Percentiles rank a stretch among this genome's conserved stretches.
These are phyloP conservation scores for Tolypocladium sp. DNA, from an alignment of 2,329 filamentous ascomycete species.

Conservation along the genomic window DNA sequence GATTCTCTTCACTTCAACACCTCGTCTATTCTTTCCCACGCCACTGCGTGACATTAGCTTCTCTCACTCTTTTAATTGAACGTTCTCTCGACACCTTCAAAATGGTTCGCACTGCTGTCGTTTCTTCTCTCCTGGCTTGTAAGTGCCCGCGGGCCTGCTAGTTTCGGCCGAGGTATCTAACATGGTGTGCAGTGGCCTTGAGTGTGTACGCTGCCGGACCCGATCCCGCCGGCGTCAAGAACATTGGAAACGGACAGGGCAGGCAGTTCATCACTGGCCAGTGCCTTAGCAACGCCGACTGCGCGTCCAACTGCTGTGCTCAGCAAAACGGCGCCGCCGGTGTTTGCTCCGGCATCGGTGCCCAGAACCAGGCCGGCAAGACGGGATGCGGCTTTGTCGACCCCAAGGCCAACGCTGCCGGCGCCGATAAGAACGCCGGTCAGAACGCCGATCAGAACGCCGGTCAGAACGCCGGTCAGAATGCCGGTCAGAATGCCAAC, in stretches of 20 bases:
- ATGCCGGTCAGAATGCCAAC: neutral
- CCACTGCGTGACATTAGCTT: neutral
- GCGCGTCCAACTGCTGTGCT: slow-evolving; percentile 18
- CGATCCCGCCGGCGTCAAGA: slow-evolving; percentile 10
- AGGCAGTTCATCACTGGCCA: slow-evolving; percentile 20
- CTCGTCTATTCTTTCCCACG: neutral
- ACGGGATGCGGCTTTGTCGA: slow-evolving; percentile 18
- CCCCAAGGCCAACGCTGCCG: neutral
- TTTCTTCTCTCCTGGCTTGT: neutral
- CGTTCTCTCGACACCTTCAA: neutral
- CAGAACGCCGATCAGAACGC: neutral
- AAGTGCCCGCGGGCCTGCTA: neutral
- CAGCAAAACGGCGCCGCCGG: slow-evolving; percentile 12
- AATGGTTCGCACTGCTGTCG: neutral
- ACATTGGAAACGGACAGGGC: slow-evolving; percentile 14
- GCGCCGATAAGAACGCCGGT: neutral
- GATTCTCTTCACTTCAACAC: neutral
- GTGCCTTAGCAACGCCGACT: slow-evolving; percentile 18
- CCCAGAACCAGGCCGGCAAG: slow-evolving; percentile 20
- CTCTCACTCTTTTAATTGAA: no score
- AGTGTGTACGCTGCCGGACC: slow-evolving; percentile 5
- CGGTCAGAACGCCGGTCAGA: neutral
- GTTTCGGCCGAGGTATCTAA: neutral
- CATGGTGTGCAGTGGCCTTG: neutral
- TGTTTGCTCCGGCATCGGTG: slow-evolving; percentile 18